Evolutionary conservation across 352 stramenopile genomes (phyloP).

Genomic region (Pilasporangium apinafurcum): DNA sequence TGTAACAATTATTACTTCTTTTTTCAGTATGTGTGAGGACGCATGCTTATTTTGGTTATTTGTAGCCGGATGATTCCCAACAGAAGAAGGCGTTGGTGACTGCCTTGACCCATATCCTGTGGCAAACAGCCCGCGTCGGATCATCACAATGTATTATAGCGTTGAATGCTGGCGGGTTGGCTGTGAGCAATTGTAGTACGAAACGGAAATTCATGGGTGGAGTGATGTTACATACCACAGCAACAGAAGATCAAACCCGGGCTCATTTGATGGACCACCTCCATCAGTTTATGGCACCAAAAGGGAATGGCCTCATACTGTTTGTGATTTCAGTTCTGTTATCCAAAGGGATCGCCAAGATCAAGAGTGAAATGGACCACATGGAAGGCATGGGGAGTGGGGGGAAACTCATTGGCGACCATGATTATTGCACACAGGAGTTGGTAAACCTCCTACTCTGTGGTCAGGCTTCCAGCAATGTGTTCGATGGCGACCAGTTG

Average conservation of each 20-base stretch:
- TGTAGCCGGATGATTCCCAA: conserved; percentile 28
- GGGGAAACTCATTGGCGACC: conserved; percentile 69
- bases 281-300: conserved; percentile 38
- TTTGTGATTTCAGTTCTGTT: conserved; percentile 67
- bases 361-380: conserved; percentile 85
- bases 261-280: conserved; percentile 26
- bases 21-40: background rate
- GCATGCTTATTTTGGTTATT: conserved; percentile 7
- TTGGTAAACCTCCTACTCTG: conserved; percentile 95
- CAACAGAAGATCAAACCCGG: conserved; percentile 23
- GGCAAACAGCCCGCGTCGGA: conserved; percentile 30
- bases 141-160: conserved; percentile 23
- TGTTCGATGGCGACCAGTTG: conserved; percentile 90
- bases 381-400: conserved; percentile 26
- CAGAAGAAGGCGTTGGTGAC: conserved; percentile 36
- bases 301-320: conserved; percentile 63
- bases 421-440: conserved; percentile 92
- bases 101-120: conserved; percentile 60
- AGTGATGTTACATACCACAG: conserved; percentile 22
- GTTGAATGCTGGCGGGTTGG: conserved; percentile 18
- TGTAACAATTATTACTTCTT: background rate
- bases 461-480: conserved; percentile 89
- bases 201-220: conserved; percentile 43
- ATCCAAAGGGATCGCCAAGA: conserved; percentile 42
- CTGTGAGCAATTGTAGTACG: background rate